A percentile compares a stretch with the other conserved stretches of the same genome.
phyloP scores from a whole-genome alignment of 495 filamentous ascomycete genomes.

The Astrothelium macrocarpum region DNA sequence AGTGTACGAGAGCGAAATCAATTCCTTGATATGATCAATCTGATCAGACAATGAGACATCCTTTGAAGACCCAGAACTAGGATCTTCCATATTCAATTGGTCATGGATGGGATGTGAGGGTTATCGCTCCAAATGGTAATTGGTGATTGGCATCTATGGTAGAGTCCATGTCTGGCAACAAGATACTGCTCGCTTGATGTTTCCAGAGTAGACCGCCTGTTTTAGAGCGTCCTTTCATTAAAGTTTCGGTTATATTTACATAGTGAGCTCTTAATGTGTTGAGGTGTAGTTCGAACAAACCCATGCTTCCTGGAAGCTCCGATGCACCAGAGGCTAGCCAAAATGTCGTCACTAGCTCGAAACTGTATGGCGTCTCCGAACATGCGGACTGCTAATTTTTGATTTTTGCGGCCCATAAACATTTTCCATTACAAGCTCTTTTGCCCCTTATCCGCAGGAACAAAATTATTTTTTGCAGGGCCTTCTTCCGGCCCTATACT shows the following conservation, averaged over 20 bases:
- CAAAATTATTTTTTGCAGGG: too few species aligned
- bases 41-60: conserved; percentile 9
- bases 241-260: background rate
- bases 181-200: background rate
- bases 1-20: conserved; percentile 13
- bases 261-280: background rate
- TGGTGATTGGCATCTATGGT: background rate
- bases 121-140: background rate
- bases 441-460: too few species aligned
- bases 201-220: background rate
- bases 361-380: too few species aligned
- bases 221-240: background rate
- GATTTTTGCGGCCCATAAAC: too few species aligned
- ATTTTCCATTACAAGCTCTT: too few species aligned
- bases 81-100: background rate
- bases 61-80: background rate
- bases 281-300: background rate
- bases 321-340: background rate
- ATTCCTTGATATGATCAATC: conserved; percentile 21
- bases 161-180: background rate
- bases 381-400: too few species aligned
- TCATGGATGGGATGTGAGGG: background rate
- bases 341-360: conserved; percentile 6
- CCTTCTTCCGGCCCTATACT: too few species aligned
- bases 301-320: background rate